Base-by-base conservation (phyloP, 1,139 yeast genomes). In the Taiozyma sp. region DNA sequence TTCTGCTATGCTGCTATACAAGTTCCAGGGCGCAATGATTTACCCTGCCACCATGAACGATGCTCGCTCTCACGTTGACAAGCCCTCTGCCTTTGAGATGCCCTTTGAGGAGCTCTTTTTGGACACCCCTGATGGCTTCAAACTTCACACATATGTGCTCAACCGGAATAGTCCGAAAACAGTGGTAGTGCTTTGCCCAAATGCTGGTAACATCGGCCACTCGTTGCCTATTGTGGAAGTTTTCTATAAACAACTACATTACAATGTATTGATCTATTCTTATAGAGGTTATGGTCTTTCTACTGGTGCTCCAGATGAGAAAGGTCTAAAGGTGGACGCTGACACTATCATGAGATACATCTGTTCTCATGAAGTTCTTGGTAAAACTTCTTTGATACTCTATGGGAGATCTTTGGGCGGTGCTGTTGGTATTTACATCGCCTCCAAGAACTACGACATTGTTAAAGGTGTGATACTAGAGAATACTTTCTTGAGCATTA, bases 151-250 rank as follows among this genome's bases (percentile, higher is more conserved):
- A 1, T 84, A 67, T 62, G 62, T 75, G 7, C 65, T 80, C 49
- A 56, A 62, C 11, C 82, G 84, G 19, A 47, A 47, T 53, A 66
- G 74, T 35, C 76, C 80, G 58, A 85, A 85, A 55, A 91, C 99
- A 0, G 76, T 93, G 9, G 64, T 95, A 45, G 76, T 93, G 34
- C 74, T 90, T 50, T 85, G 90, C 43, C 99, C 99, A 4, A 93
- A 93, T 68, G 99, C 98, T 3, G 99, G 99, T 5, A 93, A 95
- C 66, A 93, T 93, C 51, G 99, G 99, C 39, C 93, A 89, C 65
- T 85, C 90, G 24, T 72, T 93, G 49, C 97, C 98, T 1, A 79
- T 90, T 8, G 96, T 88, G 1, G 76, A 84, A 49, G 70, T 85
- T 16, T 83, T 93, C 57, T 88, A 81, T 68, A 71, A 75, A 50